phyloP scores from a whole-genome alignment of 345 rosid genomes.

The Linum usitatissimum region DNA sequence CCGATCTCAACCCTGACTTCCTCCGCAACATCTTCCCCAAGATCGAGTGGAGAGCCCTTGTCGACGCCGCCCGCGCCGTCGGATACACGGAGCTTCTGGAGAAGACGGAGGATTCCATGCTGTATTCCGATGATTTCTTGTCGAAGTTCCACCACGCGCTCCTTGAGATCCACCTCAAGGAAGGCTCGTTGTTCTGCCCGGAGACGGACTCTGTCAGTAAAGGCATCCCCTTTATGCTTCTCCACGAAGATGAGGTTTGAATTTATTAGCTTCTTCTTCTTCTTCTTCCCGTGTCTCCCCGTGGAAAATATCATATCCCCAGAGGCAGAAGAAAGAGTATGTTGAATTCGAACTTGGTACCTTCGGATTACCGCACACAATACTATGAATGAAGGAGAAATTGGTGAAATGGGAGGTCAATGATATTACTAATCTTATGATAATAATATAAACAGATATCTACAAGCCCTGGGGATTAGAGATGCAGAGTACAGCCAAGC shows the following conservation, averaged over 20 bases:
- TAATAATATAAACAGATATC: neutral
- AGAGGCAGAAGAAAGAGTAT: too few relatives aligned
- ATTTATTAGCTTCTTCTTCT: too few relatives aligned
- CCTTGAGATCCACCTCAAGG: conserved; percentile 76
- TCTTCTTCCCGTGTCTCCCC: too few relatives aligned
- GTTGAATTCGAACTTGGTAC: too few relatives aligned
- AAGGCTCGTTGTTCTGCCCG: conserved; percentile 86
- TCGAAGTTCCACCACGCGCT: conserved; percentile 73
- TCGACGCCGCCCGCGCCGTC: conserved; percentile 46
- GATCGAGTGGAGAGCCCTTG: too few relatives aligned
- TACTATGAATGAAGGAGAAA: neutral
- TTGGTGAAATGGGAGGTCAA: neutral
- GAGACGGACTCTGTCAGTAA: conserved; percentile 69
- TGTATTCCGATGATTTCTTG: conserved; percentile 61
- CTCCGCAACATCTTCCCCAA: too few relatives aligned
- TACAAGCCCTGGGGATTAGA: neutral
- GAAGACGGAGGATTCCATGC: conserved; percentile 33
- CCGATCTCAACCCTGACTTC: too few relatives aligned
- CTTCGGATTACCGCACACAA: too few relatives aligned
- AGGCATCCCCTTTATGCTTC: conserved; percentile 94
- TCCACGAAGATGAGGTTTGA: conserved; percentile 86
- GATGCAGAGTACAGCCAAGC: neutral
- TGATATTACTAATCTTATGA: neutral
- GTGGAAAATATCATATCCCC: too few relatives aligned
- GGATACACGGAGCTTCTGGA: conserved; percentile 69